A percentile compares a stretch with the other conserved stretches of the same genome.
Evolutionary conservation across 257 asterid species (phyloP).

Genomic region (Solanum virginianum): DNA sequence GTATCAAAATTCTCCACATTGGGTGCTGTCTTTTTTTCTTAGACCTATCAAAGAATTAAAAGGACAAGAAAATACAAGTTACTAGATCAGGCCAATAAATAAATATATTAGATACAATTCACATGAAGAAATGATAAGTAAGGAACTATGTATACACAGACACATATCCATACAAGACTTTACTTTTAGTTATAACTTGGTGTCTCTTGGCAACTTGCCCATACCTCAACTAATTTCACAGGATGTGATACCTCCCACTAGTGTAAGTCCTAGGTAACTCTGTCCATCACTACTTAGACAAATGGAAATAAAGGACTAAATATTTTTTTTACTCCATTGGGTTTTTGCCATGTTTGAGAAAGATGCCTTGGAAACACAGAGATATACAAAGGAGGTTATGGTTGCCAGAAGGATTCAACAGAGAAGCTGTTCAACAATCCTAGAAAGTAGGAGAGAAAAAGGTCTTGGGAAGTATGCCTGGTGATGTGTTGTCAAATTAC

Average conservation of each 20-base stretch:
- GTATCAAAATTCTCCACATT: slow-evolving; percentile 55
- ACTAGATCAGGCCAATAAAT: background rate
- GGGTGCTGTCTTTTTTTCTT: slow-evolving; percentile 60
- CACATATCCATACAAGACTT: background rate
- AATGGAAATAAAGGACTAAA: background rate
- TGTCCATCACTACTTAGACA: background rate
- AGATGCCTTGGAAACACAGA: no score
- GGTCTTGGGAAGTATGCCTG: no score
- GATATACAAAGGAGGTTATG: no score
- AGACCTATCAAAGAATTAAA: slow-evolving; percentile 40
- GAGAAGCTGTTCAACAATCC: no score
- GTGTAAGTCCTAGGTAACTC: background rate
- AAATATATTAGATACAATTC: background rate
- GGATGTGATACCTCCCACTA: background rate
- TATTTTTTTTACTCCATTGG: background rate
- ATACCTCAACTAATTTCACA: background rate
- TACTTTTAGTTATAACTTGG: background rate
- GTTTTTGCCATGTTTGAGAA: background rate
- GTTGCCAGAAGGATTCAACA: no score
- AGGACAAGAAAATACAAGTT: background rate
- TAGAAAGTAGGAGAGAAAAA: no score
- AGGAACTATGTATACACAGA: background rate
- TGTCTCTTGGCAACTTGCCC: background rate
- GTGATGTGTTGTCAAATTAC: no score
- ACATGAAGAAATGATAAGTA: background rate